Evolutionary conservation across 1,284 basidiomycete genomes (phyloP).

Genomic region (Rhodofomes roseus): DNA sequence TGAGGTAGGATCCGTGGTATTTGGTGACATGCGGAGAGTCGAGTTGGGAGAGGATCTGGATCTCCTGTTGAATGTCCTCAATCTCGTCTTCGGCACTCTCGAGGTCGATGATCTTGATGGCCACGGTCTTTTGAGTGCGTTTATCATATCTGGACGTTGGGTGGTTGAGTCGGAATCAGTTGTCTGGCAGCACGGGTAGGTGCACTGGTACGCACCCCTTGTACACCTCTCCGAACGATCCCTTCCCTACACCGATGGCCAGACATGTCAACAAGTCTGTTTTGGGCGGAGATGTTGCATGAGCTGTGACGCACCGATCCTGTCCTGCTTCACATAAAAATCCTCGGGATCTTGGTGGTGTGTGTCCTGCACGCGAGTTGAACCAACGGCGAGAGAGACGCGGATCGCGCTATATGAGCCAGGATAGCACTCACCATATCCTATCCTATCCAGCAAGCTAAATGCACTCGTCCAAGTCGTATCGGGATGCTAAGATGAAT

Average conservation of each 20-base stretch:
- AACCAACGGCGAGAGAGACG: neutral
- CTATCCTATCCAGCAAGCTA: neutral
- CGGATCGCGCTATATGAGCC: conserved; percentile 1
- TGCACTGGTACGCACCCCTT: conserved; percentile 78
- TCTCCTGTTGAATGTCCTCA: conserved; percentile 99
- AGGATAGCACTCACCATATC: conserved; percentile 9
- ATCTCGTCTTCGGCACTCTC: conserved; percentile 99
- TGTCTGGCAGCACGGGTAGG: neutral
- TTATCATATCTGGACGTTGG: conserved; percentile 73
- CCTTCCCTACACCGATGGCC: conserved; percentile 64
- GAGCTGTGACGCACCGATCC: conserved; percentile 71
- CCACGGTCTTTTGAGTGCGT: conserved; percentile 88
- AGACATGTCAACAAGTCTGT: neutral
- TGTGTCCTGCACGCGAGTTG: conserved; percentile 46
- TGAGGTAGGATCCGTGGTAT: conserved; percentile 94
- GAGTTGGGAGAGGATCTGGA: conserved; percentile 96
- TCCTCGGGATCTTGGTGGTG: conserved; percentile 86
- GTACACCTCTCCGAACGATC: conserved; percentile 97
- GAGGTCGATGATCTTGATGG: conserved; percentile 98
- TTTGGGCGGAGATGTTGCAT: too few species aligned
- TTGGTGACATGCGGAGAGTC: conserved; percentile 96
- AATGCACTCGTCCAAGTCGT: neutral
- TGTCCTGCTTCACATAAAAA: conserved; percentile 93
- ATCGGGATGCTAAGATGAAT: neutral
- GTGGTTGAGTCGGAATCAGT: neutral